Evolutionary conservation across 108 stramenopile species (phyloP), one percentile per base, ranked within the genome.

Genomic region (Tribonema minus): DNA sequence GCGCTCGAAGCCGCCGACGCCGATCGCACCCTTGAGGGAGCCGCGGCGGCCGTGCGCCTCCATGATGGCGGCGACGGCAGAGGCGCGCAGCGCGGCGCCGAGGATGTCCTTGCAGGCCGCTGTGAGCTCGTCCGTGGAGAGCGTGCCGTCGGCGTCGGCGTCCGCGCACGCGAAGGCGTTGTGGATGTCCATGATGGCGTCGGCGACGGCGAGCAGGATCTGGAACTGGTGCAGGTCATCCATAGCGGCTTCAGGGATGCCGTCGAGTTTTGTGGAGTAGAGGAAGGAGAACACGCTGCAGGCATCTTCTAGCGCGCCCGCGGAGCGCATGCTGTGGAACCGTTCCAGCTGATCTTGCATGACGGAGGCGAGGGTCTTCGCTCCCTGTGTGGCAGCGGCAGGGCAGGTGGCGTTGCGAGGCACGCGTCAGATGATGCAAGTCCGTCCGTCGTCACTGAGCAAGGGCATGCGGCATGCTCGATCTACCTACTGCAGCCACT

Each of bases 251-350:
- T n/a, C n/a, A n/a, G n/a, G n/a, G n/a, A n/a, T n/a, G 20, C 46
- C 46, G n/a, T 76, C 75, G 3, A 76, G 66, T 41, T 76, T 76
- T 36, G 65, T 61, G 29, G 75, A 76, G 65, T 76, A 67, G 37
- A 76, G 31, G 66, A 76, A 76, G 75, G 61, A 37, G 7, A 76
- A 38, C 1, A 41, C 23, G 40, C 38, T 58, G 2, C 31, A 41
- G 9, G 7, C 6, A 23, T 69, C 27, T n/a, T 54, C 7, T 69
- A 46, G 23, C 3, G 72, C 28, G 36, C 37, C 7, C 9, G 62
- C 9, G 28, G 6, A 6, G 62, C 62, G 27, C 12, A 27, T 4
- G 26, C 7, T 63, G 62, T 63, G 75, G 25, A 76, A 76, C n/a
- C 41, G 35, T 25, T 46, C 75, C 25, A 76, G 36, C 41, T 76